Evolutionary conservation across 1,284 basidiomycete genomes (phyloP), one percentile per base, ranked within the genome.

Genomic region (Limonomyces culmigenus): DNA sequence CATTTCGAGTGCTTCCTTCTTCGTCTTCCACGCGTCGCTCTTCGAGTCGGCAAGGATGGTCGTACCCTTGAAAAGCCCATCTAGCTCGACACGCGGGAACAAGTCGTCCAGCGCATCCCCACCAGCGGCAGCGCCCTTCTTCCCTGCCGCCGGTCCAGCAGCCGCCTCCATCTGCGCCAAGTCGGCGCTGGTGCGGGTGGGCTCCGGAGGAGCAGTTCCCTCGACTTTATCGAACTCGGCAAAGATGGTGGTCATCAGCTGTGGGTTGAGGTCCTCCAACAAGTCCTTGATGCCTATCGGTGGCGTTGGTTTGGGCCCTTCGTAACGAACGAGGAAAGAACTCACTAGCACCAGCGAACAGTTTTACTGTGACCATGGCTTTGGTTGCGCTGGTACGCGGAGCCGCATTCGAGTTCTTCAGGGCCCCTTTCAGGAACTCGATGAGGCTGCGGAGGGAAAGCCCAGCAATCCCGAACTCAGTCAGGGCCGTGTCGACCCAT

Each of bases 341-440:
- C 80, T 48, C 49, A 89, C 88, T 77, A 30, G 84, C 62, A 11
- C 95, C 95, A 32, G 93, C 83, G 53, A 88, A 97, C 36, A 96
- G 56, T 46, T 84, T 89, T 23, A 98, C 67, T 3, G 91, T 93
- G 11, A 97, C 88, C 31, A 98, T 59, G 0, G 87, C 70, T 51
- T 89, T 91, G 2, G 92, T 98, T n/a, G 95, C 95, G 51, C 77
- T 95, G 3, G 86, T 87, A 34, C 95, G 74, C 18, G 98, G 95
- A 8, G 76, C 65, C 2, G 92, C 92, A 55, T 98, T 98, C 2
- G 95, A 89, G 44, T 93, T 95, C 54, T 86, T 81, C 36, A 99
- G 64, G 0, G 78, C 78, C 5, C 59, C 65, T 58, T 96, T 93
- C 39, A 98, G 60, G 49, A 92, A 95, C 30, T 93, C 86, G 41